phyloP scores from a whole-genome alignment of 2,329 filamentous ascomycete species.

The Bipolaris sorokiniana region DNA sequence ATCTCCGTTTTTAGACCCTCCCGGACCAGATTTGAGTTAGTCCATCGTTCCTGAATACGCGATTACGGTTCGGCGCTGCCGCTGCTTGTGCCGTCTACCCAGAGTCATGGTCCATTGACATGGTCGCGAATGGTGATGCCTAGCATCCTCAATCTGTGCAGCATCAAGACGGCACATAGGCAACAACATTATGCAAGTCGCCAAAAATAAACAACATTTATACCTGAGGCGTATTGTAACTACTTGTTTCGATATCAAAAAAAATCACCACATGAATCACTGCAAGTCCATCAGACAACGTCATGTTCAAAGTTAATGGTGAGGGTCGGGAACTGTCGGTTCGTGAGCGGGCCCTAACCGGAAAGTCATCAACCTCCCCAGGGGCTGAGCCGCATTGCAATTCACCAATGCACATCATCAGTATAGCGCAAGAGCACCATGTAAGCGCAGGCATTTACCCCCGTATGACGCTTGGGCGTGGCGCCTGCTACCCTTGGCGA shows the following conservation, averaged over 20 bases:
- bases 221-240: slow-evolving; percentile 9
- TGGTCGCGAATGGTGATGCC: slow-evolving; percentile 39
- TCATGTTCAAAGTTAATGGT: neutral
- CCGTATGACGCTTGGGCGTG: slow-evolving; percentile 33
- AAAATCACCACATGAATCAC: slow-evolving; percentile 7
- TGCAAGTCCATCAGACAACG: slow-evolving; percentile 3
- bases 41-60: slow-evolving; percentile 23
- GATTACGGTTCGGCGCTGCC: slow-evolving; percentile 24
- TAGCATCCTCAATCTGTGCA: slow-evolving; percentile 29
- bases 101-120: slow-evolving; percentile 34
- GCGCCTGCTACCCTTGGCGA: slow-evolving; percentile 17
- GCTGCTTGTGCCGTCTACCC: slow-evolving; percentile 26
- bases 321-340: slow-evolving; percentile 21
- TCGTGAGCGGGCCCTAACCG: slow-evolving; percentile 23
- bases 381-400: slow-evolving; percentile 26
- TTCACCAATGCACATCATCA: slow-evolving; percentile 26
- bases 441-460: slow-evolving; percentile 34
- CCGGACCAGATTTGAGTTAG: slow-evolving; percentile 34
- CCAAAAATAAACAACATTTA: neutral
- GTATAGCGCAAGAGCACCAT: slow-evolving; percentile 28
- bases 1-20: slow-evolving; percentile 32
- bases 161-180: slow-evolving; percentile 15
- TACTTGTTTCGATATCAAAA: neutral
- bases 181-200: slow-evolving; percentile 20
- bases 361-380: slow-evolving; percentile 23